Percentiles rank a stretch among this genome's conserved stretches.
These are phyloP conservation scores for Calvatia gigantea DNA, from an alignment of 768 basidiomycete species.

Conservation along the genomic window DNA sequence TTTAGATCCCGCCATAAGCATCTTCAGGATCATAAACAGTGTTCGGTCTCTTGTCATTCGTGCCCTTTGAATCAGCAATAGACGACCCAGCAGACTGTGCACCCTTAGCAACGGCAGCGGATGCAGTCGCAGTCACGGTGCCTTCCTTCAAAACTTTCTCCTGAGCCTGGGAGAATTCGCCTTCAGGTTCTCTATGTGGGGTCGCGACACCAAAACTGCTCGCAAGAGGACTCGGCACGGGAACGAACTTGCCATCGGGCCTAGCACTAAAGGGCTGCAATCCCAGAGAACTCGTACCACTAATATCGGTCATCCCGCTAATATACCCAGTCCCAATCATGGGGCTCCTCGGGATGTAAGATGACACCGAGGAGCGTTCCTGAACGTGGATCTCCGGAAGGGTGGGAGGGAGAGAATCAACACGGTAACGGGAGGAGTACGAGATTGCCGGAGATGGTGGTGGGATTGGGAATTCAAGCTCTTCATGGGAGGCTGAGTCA, in stretches of 20 bases:
- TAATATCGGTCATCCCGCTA: neutral
- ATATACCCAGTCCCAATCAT: conserved; percentile 7
- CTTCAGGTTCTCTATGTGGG: conserved; percentile 6
- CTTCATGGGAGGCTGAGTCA: conserved; percentile 16
- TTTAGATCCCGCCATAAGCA: conserved; percentile 66
- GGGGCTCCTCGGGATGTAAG: conserved; percentile 15
- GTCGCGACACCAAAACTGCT: conserved; percentile 28
- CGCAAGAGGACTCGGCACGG: conserved; percentile 36
- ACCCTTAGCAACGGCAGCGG: conserved; percentile 12
- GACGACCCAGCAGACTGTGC: neutral
- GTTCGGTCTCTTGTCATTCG: conserved; percentile 35
- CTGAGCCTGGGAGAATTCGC: conserved; percentile 3
- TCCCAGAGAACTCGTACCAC: neutral
- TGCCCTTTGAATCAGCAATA: conserved; percentile 1
- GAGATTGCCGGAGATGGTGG: conserved; percentile 32
- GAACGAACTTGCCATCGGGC: conserved; percentile 28
- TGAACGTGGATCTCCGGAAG: conserved; percentile 51
- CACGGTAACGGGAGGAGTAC: conserved; percentile 33
- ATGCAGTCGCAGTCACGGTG: conserved; percentile 4
- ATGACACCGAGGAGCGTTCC: conserved; percentile 39
- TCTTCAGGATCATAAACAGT: conserved; percentile 65
- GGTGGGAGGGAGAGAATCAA: conserved; percentile 48
- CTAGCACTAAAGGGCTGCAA: conserved; percentile 6
- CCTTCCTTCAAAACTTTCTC: neutral
- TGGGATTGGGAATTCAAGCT: conserved; percentile 36